These are phyloP conservation scores for Cladosporium sp. DNA, from an alignment of 2,329 filamentous ascomycete genomes.

Conservation along the genomic window DNA sequence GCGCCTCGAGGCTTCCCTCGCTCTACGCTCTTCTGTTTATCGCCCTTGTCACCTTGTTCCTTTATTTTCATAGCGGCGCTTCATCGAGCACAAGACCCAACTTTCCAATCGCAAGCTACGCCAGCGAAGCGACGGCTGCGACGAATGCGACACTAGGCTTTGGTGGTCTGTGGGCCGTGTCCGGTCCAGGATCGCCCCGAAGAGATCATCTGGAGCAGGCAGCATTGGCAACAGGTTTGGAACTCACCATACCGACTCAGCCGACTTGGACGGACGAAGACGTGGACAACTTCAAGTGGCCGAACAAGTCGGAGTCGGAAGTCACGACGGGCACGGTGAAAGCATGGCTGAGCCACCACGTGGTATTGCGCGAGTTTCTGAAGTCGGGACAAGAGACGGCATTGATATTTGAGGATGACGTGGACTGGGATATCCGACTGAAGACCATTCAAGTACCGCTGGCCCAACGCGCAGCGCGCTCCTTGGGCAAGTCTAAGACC, in stretches of 20 bases:
- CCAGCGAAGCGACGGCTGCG: background rate
- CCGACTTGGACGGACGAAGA: slow-evolving; percentile 31
- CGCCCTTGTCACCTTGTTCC: slow-evolving; percentile 1
- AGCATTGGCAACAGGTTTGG: slow-evolving; percentile 32
- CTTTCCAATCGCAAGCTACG: slow-evolving; percentile 1
- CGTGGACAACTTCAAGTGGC: slow-evolving; percentile 21
- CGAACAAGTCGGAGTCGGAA: slow-evolving; percentile 19
- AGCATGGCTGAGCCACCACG: slow-evolving; percentile 36
- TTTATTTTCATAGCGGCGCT: slow-evolving; percentile 3
- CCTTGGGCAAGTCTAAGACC: slow-evolving; percentile 26
- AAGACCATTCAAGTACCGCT: slow-evolving; percentile 34
- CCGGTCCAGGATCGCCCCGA: slow-evolving; percentile 29
- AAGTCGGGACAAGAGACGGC: slow-evolving; percentile 36
- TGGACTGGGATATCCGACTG: slow-evolving; percentile 41
- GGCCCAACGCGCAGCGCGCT: slow-evolving; percentile 20
- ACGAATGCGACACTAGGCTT: slow-evolving; percentile 28
- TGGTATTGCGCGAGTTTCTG: slow-evolving; percentile 32
- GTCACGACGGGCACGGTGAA: slow-evolving; percentile 31
- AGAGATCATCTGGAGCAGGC: slow-evolving; percentile 30
- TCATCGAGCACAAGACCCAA: background rate
- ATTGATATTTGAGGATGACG: slow-evolving; percentile 40
- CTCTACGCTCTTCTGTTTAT: slow-evolving; percentile 4
- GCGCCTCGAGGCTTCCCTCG: slow-evolving; percentile 2
- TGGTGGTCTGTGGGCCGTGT: slow-evolving; percentile 34
- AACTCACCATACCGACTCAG: slow-evolving; percentile 32